phyloP scores from a whole-genome alignment of 1,139 yeast species.

The Nakaseomyces kungkrabaensis region DNA sequence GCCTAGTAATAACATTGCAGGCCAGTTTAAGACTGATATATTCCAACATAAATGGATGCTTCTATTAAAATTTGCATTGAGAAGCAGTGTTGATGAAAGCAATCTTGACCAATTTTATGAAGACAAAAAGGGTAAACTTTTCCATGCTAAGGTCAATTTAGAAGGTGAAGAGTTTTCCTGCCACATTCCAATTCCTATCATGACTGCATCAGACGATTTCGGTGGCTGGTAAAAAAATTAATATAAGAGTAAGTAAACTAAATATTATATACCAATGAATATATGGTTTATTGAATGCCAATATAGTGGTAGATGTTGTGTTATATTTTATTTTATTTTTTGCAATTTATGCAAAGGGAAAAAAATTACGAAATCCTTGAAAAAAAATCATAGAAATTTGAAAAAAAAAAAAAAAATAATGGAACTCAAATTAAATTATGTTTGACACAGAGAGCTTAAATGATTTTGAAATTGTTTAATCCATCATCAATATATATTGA shows the following conservation, averaged over 20 bases:
- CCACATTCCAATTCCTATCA: constrained; percentile 28
- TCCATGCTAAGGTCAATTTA: constrained; percentile 26
- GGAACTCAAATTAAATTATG: too few species aligned
- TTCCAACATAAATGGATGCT: constrained; percentile 32
- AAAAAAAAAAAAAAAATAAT: too few species aligned
- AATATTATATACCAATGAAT: background rate
- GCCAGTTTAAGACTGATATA: constrained; percentile 31
- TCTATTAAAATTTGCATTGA: constrained; percentile 27
- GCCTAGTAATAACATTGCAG: constrained; percentile 25
- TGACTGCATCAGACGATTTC: constrained; percentile 29
- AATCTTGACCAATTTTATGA: constrained; percentile 21
- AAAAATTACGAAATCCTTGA: too few species aligned
- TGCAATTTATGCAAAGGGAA: too few species aligned
- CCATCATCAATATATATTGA: too few species aligned
- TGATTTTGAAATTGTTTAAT: too few species aligned
- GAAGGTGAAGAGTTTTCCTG: constrained; percentile 32
- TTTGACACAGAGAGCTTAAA: too few species aligned
- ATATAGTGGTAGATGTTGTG: too few species aligned
- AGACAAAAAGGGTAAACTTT: constrained; percentile 27
- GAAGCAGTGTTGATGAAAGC: constrained; percentile 10
- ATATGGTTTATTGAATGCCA: too few species aligned
- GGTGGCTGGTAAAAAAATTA: constrained; percentile 27
- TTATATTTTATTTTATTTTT: too few species aligned
- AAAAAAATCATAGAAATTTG: too few species aligned
- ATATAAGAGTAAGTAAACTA: too few species aligned